Conservation (phyloP, 768 basidiomycete genomes). For the Filobasidium floriforme region DNA sequence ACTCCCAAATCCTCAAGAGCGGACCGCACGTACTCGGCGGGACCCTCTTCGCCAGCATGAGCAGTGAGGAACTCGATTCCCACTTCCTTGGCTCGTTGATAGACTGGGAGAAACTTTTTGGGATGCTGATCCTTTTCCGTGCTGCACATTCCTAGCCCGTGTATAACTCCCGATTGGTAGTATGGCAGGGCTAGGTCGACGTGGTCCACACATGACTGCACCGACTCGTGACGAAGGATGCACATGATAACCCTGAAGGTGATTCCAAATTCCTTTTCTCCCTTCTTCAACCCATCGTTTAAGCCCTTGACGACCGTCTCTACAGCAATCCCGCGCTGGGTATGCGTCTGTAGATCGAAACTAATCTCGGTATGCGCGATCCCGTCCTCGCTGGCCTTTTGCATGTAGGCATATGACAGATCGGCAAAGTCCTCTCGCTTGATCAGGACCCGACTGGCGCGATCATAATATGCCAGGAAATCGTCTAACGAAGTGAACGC, state of each 20-base stretch:
- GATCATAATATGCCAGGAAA: conserved; percentile 27
- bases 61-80: conserved; percentile 26
- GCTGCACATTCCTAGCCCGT: conserved; percentile 26
- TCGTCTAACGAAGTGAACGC: conserved; percentile 29
- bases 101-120: conserved; percentile 24
- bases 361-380: conserved; percentile 30
- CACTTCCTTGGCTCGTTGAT: conserved; percentile 21
- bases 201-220: conserved; percentile 19
- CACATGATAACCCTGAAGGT: conserved; percentile 26
- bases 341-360: conserved; percentile 31
- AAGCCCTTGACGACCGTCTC: conserved; percentile 26
- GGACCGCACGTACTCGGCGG: conserved; percentile 23
- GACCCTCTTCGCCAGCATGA: conserved; percentile 33
- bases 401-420: conserved; percentile 27
- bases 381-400: conserved; percentile 20
- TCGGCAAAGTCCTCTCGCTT: conserved; percentile 26
- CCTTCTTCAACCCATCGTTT: conserved; percentile 24
- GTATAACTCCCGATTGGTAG: conserved; percentile 22
- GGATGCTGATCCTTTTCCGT: conserved; percentile 25
- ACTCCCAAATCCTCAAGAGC: conserved; percentile 23
- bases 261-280: conserved; percentile 27
- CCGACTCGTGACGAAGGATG: conserved; percentile 26
- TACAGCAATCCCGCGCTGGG: conserved; percentile 21
- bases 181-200: conserved; percentile 21
- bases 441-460: conserved; percentile 28